Percentiles rank a stretch among this genome's conserved stretches.
phyloP scores from a whole-genome alignment of 805 yeast species.

The Starmera caribaea region DNA sequence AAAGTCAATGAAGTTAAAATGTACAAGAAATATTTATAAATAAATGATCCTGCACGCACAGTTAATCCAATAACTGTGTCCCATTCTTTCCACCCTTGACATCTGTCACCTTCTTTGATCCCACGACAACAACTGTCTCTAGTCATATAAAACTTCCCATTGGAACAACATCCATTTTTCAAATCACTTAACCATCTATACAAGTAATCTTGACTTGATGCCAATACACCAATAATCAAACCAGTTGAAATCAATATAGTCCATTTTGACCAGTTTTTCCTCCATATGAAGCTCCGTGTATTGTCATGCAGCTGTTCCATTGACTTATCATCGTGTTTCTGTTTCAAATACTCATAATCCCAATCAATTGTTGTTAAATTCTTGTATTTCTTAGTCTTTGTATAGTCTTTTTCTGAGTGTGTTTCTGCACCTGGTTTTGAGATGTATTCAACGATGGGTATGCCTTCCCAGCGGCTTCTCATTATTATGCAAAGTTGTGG shows the following conservation, averaged over 20 bases:
- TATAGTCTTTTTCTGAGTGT: neutral
- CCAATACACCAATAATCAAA: constrained; percentile 35
- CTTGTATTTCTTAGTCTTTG: constrained; percentile 20
- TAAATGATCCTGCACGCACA: constrained; percentile 19
- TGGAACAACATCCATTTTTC: constrained; percentile 41
- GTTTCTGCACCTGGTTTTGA: neutral
- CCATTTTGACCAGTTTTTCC: constrained; percentile 30
- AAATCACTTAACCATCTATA: constrained; percentile 43
- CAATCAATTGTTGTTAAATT: constrained; percentile 41
- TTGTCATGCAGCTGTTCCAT: neutral
- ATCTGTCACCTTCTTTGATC: constrained; percentile 16
- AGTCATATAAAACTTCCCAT: constrained; percentile 15
- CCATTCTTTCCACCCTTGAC: constrained; percentile 27
- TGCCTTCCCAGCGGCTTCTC: neutral
- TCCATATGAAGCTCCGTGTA: constrained; percentile 1
- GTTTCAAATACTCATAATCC: constrained; percentile 32
- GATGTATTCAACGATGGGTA: neutral
- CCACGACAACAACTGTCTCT: constrained; percentile 23
- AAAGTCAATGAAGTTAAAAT: constrained; percentile 26
- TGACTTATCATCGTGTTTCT: constrained; percentile 4
- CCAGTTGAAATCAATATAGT: constrained; percentile 34
- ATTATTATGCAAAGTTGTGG: neutral
- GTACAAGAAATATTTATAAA: constrained; percentile 27
- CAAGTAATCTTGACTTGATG: constrained; percentile 38
- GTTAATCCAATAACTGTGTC: constrained; percentile 17